These are phyloP conservation scores for Phytophthora ohioensis DNA, from an alignment of 352 stramenopile species.

Conservation along the genomic window DNA sequence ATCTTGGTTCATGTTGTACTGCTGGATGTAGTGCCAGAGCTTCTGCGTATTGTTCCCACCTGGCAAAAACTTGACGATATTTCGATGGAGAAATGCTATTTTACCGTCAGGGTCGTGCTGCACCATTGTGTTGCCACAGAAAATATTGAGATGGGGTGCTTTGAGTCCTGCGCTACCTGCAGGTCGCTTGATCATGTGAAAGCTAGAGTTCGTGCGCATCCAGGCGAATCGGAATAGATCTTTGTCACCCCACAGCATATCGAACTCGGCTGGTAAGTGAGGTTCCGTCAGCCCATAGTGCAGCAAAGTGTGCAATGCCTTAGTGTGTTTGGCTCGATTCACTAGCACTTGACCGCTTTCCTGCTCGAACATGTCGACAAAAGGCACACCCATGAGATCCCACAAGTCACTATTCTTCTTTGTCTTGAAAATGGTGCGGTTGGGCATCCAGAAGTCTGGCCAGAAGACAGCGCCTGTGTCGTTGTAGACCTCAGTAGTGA, in stretches of 20 bases:
- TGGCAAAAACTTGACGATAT: constrained; percentile 63
- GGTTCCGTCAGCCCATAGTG: constrained; percentile 61
- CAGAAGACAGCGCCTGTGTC: constrained; percentile 77
- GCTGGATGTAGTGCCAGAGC: constrained; percentile 57
- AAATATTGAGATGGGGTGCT: constrained; percentile 49
- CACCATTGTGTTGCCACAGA: constrained; percentile 78
- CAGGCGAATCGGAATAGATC: constrained; percentile 85
- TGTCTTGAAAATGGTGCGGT: constrained; percentile 80
- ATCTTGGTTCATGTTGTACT: constrained; percentile 55
- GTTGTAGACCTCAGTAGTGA: constrained; percentile 54
- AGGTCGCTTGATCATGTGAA: constrained; percentile 68
- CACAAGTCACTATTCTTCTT: constrained; percentile 68
- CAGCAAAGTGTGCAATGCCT: constrained; percentile 63
- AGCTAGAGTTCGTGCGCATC: constrained; percentile 75
- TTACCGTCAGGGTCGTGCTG: constrained; percentile 63
- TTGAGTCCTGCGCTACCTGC: constrained; percentile 57
- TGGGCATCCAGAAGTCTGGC: constrained; percentile 80
- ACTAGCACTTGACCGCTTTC: constrained; percentile 81
- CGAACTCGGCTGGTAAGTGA: constrained; percentile 51
- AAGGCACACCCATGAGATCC: constrained; percentile 69
- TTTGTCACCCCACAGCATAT: constrained; percentile 82
- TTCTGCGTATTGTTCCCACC: constrained; percentile 44
- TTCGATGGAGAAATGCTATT: constrained; percentile 72
- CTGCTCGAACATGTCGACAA: constrained; percentile 80
- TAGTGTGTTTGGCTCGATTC: constrained; percentile 52